Conservation (phyloP, 2,329 filamentous ascomycete species). For the Pestalotiopsis sp. region DNA sequence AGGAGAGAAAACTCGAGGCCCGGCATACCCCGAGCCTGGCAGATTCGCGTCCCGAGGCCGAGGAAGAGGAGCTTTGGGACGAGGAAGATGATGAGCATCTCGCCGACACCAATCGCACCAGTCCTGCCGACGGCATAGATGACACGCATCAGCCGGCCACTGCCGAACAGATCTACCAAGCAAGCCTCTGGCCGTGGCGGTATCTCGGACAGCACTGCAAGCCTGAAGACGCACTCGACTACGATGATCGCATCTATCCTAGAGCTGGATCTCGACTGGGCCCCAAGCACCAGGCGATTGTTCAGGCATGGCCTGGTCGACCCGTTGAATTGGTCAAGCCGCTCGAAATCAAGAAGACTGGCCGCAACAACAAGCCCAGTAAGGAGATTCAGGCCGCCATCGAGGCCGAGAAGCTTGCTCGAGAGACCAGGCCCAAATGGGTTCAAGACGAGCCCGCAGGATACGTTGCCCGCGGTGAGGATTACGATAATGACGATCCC, state of each 20-base stretch:
- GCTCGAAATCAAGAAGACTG: slow-evolving; percentile 81
- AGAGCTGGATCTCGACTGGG: slow-evolving; percentile 91
- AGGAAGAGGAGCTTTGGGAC: slow-evolving; percentile 64
- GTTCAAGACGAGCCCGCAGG: slow-evolving; percentile 88
- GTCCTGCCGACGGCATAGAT: slow-evolving; percentile 63
- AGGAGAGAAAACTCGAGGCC: slow-evolving; percentile 89
- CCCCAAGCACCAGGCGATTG: slow-evolving; percentile 86
- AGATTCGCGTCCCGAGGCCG: slow-evolving; percentile 68
- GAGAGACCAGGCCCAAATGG: slow-evolving; percentile 87
- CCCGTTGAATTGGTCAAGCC: slow-evolving; percentile 91
- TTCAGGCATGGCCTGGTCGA: slow-evolving; percentile 81
- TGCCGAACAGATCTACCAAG: slow-evolving; percentile 86
- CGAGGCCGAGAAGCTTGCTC: slow-evolving; percentile 79
- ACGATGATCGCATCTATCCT: slow-evolving; percentile 96
- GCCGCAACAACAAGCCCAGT: slow-evolving; percentile 75
- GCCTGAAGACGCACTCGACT: slow-evolving; percentile 92
- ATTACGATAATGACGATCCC: slow-evolving; percentile 70
- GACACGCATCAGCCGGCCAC: slow-evolving; percentile 63
- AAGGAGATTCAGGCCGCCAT: slow-evolving; percentile 80
- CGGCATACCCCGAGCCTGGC: slow-evolving; percentile 79
- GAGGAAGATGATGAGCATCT: slow-evolving; percentile 74
- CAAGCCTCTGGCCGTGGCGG: slow-evolving; percentile 93
- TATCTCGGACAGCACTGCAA: slow-evolving; percentile 96
- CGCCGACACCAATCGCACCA: slow-evolving; percentile 62
- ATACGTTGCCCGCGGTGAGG: slow-evolving; percentile 83